phyloP scores from a whole-genome alignment of 1,284 basidiomycete genomes.

The Fistulina hepatica region DNA sequence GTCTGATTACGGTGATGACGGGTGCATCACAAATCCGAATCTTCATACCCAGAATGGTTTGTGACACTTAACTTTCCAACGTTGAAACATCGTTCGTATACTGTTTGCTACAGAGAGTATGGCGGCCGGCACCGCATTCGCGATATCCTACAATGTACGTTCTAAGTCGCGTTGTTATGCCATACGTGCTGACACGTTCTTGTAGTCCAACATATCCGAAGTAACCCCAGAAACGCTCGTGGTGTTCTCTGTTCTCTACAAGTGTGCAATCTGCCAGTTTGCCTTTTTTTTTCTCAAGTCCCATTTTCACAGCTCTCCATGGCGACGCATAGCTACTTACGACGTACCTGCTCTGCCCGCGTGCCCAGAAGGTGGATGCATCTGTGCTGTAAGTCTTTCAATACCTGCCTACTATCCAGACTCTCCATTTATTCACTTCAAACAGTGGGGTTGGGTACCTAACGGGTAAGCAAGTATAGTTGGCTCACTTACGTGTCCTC shows the following conservation, averaged over 20 bases:
- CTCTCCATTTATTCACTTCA: slow-evolving; percentile 5
- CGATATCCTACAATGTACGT: slow-evolving; percentile 32
- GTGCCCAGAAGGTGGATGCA: slow-evolving; percentile 37
- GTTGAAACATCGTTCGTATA: not conserved
- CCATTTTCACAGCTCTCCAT: slow-evolving; percentile 32
- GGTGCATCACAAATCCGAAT: slow-evolving; percentile 30
- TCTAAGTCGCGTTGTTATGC: not conserved
- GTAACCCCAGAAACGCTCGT: slow-evolving; percentile 22
- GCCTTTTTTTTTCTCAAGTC: slow-evolving; percentile 19
- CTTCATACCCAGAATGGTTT: slow-evolving; percentile 3
- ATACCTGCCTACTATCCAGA: not conserved
- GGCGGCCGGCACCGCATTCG: slow-evolving; percentile 36
- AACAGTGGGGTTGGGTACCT: slow-evolving; percentile 37
- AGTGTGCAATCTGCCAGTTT: slow-evolving; percentile 19
- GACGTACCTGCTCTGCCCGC: slow-evolving; percentile 37
- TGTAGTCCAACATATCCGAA: slow-evolving; percentile 26
- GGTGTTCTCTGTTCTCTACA: slow-evolving; percentile 25
- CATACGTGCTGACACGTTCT: not conserved
- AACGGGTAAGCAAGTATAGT: too few relatives aligned
- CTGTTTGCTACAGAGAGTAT: slow-evolving; percentile 13
- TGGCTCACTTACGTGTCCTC: too few relatives aligned
- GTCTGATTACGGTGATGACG: slow-evolving; percentile 14
- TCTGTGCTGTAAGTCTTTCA: slow-evolving; percentile 31
- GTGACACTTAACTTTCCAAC: not conserved
- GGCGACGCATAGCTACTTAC: slow-evolving; percentile 33